A percentile compares a stretch with the other conserved stretches of the same genome.
phyloP scores from a whole-genome alignment of 2,329 filamentous ascomycete species.

The Pseudogymnoascus sp. region DNA sequence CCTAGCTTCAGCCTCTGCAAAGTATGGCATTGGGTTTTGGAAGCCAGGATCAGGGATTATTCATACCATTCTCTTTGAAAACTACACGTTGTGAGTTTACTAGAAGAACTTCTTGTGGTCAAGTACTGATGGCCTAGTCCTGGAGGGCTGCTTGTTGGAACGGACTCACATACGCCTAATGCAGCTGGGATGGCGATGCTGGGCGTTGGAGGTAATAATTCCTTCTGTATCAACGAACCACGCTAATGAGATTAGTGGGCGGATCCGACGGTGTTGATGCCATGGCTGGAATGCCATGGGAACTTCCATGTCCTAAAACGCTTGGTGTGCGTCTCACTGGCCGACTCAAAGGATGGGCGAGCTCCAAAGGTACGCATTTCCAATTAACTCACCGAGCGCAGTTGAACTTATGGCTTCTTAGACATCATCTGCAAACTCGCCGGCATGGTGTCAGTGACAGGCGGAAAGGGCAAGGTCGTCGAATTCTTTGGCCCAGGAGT shows the following conservation, averaged over 20 bases:
- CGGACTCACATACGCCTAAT: conserved; percentile 32
- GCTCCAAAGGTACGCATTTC: conserved; percentile 19
- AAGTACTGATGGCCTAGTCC: conserved; percentile 19
- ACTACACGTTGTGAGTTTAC: conserved; percentile 28
- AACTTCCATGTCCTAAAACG: conserved; percentile 27
- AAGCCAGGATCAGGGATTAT: conserved; percentile 31
- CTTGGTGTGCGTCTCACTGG: conserved; percentile 28
- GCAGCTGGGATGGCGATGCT: conserved; percentile 30
- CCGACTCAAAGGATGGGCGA: conserved; percentile 26
- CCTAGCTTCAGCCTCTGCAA: conserved; percentile 32
- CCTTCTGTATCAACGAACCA: too few species aligned
- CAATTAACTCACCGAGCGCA: not conserved
- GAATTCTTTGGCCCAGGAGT: conserved; percentile 31
- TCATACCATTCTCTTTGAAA: conserved; percentile 33
- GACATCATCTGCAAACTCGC: conserved; percentile 32
- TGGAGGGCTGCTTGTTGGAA: conserved; percentile 30
- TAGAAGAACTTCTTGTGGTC: not conserved
- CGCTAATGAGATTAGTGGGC: conserved; percentile 15
- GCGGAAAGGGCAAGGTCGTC: conserved; percentile 29
- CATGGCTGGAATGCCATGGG: conserved; percentile 29
- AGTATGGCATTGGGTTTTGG: conserved; percentile 38
- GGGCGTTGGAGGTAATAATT: conserved; percentile 22
- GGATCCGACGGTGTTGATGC: conserved; percentile 25
- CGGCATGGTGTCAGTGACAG: conserved; percentile 28
- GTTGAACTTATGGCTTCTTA: not conserved